phyloP scores from a whole-genome alignment of 176 grass and related monocot genomes.

The Rhynchospora tenuis region DNA sequence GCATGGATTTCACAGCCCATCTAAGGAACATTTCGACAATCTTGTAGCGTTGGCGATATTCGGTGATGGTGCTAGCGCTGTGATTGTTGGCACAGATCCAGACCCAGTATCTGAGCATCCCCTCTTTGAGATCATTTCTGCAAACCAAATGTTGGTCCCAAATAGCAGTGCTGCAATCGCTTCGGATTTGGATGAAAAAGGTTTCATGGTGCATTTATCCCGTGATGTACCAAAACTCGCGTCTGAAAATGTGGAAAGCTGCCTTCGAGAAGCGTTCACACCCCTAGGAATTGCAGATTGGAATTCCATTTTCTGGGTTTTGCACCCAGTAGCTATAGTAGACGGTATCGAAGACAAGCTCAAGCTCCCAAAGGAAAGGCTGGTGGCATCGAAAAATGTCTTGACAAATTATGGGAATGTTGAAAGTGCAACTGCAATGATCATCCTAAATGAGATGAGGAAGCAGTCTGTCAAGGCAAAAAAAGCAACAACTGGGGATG shows the following conservation, averaged over 20 bases:
- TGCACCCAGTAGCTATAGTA: not conserved
- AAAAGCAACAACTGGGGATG: too few relatives aligned
- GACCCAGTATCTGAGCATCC: not conserved
- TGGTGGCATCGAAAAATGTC: not conserved
- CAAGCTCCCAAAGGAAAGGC: not conserved
- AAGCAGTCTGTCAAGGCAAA: not conserved
- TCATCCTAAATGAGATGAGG: slow-evolving; percentile 25
- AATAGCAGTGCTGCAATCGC: not conserved
- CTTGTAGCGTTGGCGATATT: not conserved
- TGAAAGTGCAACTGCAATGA: not conserved
- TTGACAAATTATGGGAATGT: not conserved
- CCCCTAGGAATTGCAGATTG: not conserved
- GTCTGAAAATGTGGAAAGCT: not conserved
- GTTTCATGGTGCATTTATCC: not conserved
- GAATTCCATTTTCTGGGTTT: not conserved
- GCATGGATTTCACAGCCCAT: not conserved
- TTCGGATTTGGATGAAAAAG: not conserved
- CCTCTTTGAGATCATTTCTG: not conserved
- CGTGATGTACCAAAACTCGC: not conserved
- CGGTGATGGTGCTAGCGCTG: not conserved
- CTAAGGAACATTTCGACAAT: not conserved
- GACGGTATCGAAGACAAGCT: not conserved
- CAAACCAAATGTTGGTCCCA: not conserved
- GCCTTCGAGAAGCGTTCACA: not conserved
- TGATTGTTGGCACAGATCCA: not conserved